A percentile compares a stretch with the other conserved stretches of the same genome.
These are phyloP conservation scores for Colletotrichum simmondsii DNA, from an alignment of 2,329 filamentous ascomycete genomes.

Conservation along the genomic window DNA sequence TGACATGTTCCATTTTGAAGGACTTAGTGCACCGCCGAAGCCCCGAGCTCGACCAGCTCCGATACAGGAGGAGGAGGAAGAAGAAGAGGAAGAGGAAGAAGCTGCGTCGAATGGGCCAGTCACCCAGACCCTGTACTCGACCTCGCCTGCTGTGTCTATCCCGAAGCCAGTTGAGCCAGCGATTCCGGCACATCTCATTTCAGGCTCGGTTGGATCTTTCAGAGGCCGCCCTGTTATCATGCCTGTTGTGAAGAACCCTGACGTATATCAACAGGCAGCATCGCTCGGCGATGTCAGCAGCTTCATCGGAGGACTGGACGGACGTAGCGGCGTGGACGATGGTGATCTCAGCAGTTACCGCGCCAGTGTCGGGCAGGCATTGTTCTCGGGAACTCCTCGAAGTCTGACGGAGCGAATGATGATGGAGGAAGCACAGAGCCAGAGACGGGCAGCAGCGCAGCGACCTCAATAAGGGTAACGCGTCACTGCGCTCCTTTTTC, in stretches of 20 bases:
- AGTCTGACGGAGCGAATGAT: conserved; percentile 61
- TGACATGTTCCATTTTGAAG: conserved; percentile 60
- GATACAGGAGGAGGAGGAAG: conserved; percentile 48
- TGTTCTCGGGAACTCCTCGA: conserved; percentile 55
- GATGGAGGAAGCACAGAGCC: conserved; percentile 56
- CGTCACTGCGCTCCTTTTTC: neutral
- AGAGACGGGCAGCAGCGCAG: conserved; percentile 35
- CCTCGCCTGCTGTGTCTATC: conserved; percentile 57
- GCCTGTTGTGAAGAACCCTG: conserved; percentile 60
- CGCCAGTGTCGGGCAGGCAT: conserved; percentile 50
- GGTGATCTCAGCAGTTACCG: conserved; percentile 56
- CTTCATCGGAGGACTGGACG: conserved; percentile 65
- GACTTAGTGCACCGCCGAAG: conserved; percentile 44
- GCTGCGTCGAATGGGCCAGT: conserved; percentile 25
- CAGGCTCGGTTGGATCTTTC: conserved; percentile 63
- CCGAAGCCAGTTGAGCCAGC: conserved; percentile 41
- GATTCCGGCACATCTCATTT: conserved; percentile 37
- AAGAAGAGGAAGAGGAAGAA: conserved; percentile 44
- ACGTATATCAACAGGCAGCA: conserved; percentile 59
- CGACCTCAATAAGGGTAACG: conserved; percentile 24
- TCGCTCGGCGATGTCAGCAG: conserved; percentile 59
- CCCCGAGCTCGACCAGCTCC: conserved; percentile 39
- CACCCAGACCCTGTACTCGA: conserved; percentile 49
- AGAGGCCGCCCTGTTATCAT: conserved; percentile 64
- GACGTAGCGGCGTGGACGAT: conserved; percentile 60